Conservation (phyloP, 495 filamentous ascomycete species). For the Tuber borchii region DNA sequence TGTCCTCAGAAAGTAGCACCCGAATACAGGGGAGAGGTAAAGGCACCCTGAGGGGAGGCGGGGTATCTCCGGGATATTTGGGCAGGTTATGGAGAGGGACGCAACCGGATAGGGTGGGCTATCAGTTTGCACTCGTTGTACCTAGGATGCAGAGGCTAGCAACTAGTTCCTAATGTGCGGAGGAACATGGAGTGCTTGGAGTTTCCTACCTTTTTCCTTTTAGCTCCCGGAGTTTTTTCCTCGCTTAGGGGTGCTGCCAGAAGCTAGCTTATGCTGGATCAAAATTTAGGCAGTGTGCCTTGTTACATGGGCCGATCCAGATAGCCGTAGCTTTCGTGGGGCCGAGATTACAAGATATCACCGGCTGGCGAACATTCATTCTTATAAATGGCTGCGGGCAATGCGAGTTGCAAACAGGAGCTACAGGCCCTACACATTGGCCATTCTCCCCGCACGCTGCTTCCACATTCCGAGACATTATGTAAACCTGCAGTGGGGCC, state of each 20-base stretch:
- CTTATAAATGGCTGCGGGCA: too few species aligned
- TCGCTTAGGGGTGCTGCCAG: background rate
- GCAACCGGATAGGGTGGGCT: too few species aligned
- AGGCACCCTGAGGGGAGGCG: background rate
- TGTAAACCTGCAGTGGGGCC: too few species aligned
- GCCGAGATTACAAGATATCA: background rate
- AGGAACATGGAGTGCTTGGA: background rate
- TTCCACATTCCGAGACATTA: too few species aligned
- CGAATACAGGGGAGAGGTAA: too few species aligned
- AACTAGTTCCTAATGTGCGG: too few species aligned
- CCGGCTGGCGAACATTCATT: background rate
- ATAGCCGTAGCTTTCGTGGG: too few species aligned
- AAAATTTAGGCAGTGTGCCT: background rate
- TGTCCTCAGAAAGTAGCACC: too few species aligned
- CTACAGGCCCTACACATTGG: background rate
- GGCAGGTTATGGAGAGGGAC: background rate
- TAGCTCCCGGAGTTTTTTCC: background rate
- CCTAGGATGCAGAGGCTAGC: too few species aligned
- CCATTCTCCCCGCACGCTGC: background rate
- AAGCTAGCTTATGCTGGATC: background rate
- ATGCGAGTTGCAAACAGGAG: background rate
- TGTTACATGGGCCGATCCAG: background rate
- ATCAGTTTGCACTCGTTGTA: background rate
- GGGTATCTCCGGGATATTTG: too few species aligned
- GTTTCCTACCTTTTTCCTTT: background rate